Base-by-base conservation (phyloP, 495 filamentous ascomycete genomes). In the Entonaema liquescens region DNA sequence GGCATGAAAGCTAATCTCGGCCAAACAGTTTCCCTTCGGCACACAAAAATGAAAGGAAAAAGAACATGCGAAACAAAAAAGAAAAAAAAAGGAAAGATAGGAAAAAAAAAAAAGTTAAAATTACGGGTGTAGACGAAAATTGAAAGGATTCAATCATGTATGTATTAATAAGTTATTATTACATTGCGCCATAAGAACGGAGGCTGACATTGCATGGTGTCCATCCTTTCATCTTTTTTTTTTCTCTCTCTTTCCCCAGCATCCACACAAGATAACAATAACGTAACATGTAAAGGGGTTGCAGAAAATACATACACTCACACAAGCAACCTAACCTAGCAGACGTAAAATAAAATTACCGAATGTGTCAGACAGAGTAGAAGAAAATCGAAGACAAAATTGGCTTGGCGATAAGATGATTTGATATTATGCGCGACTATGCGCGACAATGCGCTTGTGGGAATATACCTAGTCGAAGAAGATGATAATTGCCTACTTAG, bases 1-100 rank as follows among this genome's bases (percentile, higher is more conserved):
- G 7, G 70, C 70, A 73, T 69, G 70, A 69, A 66, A 35, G 42
- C 33, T 29, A 73, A 73, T 73, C 65, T 73, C 70, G 70, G 70
- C 35, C 70, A 36, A 69, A 47, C 50, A 60, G n/a, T n/a, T n/a
- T 29, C 35, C 59, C 52, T 50, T 54, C 42, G 38, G 54, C 64
- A 54, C 69, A 57, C 70, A 73, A 68, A 73, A 73, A 53, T 68
- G 31, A 68, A 65, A 61, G 1, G 26, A 47, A 65, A n/a, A 54
- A 35, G 17, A 21, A 29, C 8, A 19, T 56, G 52, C 59, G 26
- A 33, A 63, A 44, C 17, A 36, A 23, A 33, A 28, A 19, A 38
- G 36, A 54, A 40, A 35, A 23, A 47, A 40, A 40, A 44, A 31
- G 44, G 28, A 19, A 35, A 47, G 23, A 44, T 40, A 57, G 38